These are phyloP conservation scores for Nepenthes mirabilis DNA, from an alignment of 148 eudicot species.

Conservation along the genomic window DNA sequence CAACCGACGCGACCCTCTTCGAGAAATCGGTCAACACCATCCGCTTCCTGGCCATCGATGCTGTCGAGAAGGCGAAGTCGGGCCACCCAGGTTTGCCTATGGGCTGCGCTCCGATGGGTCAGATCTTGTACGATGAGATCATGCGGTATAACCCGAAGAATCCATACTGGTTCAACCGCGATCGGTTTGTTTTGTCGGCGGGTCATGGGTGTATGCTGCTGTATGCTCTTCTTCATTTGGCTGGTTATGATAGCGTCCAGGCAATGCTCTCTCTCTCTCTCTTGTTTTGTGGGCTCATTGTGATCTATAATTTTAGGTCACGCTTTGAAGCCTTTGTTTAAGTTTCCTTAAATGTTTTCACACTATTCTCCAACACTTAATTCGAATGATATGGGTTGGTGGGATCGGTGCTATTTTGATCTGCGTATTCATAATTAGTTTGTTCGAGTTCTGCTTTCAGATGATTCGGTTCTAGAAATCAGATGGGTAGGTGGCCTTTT, in stretches of 20 bases:
- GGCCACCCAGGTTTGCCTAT: background rate
- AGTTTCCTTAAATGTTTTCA: too few species aligned
- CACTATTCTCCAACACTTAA: too few species aligned
- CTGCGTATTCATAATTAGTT: too few species aligned
- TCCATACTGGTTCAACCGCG: constrained; percentile 17
- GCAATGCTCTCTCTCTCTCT: constrained; percentile 1
- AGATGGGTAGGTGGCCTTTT: too few species aligned
- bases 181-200: constrained; percentile 16
- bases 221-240: constrained; percentile 20
- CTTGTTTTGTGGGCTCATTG: too few species aligned
- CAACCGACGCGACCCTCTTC: background rate
- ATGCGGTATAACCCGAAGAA: constrained; percentile 12
- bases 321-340: too few species aligned
- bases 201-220: constrained; percentile 22
- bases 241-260: constrained; percentile 15
- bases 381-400: too few species aligned
- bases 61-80: background rate
- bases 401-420: too few species aligned
- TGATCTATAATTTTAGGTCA: too few species aligned
- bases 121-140: constrained; percentile 11
- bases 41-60: background rate
- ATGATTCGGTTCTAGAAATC: too few species aligned
- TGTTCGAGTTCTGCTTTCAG: too few species aligned
- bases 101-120: constrained; percentile 13
- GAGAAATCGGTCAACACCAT: background rate